Evolutionary conservation across 1,139 yeast genomes (phyloP).

Genomic region (Geotrichum australiense): DNA sequence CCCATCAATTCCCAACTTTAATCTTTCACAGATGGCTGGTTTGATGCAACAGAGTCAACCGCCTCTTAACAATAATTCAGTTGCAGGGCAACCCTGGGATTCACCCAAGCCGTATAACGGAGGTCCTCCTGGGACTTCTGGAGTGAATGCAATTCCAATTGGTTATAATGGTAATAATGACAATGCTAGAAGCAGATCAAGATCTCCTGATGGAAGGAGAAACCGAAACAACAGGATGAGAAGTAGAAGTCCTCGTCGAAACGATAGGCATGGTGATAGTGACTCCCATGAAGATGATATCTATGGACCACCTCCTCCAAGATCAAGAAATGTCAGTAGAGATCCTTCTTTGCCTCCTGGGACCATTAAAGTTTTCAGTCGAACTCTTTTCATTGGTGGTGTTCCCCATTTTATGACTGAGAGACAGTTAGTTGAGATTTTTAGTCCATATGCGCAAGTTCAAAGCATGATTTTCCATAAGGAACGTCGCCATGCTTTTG

Average conservation of each 20-base stretch:
- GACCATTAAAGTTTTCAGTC: constrained; percentile 71
- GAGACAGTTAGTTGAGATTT: constrained; percentile 47
- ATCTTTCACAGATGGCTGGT: constrained; percentile 18
- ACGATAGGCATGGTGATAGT: constrained; percentile 39
- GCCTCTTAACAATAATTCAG: constrained; percentile 12
- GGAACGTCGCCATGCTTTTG: constrained; percentile 92
- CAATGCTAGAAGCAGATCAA: constrained; percentile 35
- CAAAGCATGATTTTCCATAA: constrained; percentile 83
- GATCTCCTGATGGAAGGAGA: constrained; percentile 44
- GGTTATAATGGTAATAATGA: constrained; percentile 2
- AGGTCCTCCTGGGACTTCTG: constrained; percentile 12
- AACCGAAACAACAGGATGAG: constrained; percentile 31
- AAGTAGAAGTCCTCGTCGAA: constrained; percentile 22
- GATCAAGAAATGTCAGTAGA: constrained; percentile 57
- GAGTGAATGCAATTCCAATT: constrained; percentile 13
- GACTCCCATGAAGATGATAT: constrained; percentile 4
- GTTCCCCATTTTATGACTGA: constrained; percentile 81
- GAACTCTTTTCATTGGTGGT: constrained; percentile 93
- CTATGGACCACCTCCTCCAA: constrained; percentile 41
- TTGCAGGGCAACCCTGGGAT: constrained; percentile 19
- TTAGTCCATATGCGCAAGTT: constrained; percentile 89
- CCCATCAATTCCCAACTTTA: constrained; percentile 10
- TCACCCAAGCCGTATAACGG: constrained; percentile 1
- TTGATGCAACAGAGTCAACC: constrained; percentile 12
- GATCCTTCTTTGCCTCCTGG: constrained; percentile 74